These are phyloP conservation scores for Knoxia roxburghii DNA, from an alignment of 257 asterid species.

Conservation along the genomic window DNA sequence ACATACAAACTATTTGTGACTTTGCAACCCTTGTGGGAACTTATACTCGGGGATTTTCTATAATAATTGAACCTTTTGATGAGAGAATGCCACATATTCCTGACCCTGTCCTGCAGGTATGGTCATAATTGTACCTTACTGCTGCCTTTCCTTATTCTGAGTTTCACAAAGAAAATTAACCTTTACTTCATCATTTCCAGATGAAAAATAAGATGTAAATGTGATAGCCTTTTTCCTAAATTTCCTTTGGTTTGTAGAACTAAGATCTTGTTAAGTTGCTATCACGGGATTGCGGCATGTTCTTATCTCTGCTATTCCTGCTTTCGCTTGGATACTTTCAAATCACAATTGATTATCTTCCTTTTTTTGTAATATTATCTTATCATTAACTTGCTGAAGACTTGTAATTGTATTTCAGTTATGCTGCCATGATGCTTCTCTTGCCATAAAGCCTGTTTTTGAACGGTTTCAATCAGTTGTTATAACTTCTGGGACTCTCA, in stretches of 20 bases:
- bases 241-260: not conserved
- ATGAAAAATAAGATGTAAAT: not conserved
- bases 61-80: constrained; percentile 88
- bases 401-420: constrained; percentile 43
- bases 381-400: not conserved
- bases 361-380: not conserved
- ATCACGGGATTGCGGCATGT: too few species aligned
- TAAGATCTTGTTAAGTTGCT: not conserved
- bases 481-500: constrained; percentile 95
- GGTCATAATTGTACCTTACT: constrained; percentile 2
- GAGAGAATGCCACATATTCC: constrained; percentile 99
- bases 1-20: constrained; percentile 88
- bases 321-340: not conserved
- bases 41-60: constrained; percentile 85
- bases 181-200: not conserved
- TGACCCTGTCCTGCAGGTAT: constrained; percentile 96
- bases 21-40: constrained; percentile 96
- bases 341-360: too few species aligned
- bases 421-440: constrained; percentile 98
- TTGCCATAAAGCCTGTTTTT: constrained; percentile 97
- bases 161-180: not conserved
- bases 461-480: constrained; percentile 96
- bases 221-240: not conserved
- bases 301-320: too few species aligned
- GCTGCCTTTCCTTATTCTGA: not conserved